These are phyloP conservation scores for Colletotrichum shisoi DNA, from an alignment of 2,329 filamentous ascomycete species.

Conservation along the genomic window DNA sequence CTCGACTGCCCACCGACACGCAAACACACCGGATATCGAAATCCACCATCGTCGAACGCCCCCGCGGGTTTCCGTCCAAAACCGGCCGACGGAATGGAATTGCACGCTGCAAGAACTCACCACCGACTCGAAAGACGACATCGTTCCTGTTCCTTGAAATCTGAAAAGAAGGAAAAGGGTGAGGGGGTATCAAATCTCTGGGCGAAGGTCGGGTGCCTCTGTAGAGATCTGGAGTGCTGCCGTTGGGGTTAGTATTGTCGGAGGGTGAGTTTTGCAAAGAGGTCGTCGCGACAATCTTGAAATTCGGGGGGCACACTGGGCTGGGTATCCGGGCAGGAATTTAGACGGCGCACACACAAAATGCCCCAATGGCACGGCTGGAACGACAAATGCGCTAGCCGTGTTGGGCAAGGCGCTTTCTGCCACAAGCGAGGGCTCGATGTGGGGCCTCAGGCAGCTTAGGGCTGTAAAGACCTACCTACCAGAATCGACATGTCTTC, in stretches of 20 bases:
- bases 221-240: conserved; percentile 40
- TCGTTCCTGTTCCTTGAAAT: conserved; percentile 56
- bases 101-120: conserved; percentile 59
- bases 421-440: conserved; percentile 49
- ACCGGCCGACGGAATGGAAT: neutral
- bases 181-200: conserved; percentile 41
- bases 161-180: conserved; percentile 38
- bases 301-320: conserved; percentile 25
- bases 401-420: conserved; percentile 45
- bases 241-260: conserved; percentile 42
- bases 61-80: neutral
- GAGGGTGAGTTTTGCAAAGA: conserved; percentile 38
- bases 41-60: conserved; percentile 16
- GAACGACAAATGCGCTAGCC: conserved; percentile 45
- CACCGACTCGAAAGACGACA: conserved; percentile 75
- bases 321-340: conserved; percentile 39
- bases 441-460: conserved; percentile 46
- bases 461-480: conserved; percentile 55
- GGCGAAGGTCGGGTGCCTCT: conserved; percentile 37
- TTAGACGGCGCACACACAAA: conserved; percentile 42
- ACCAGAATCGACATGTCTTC: conserved; percentile 37
- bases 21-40: conserved; percentile 6
- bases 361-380: conserved; percentile 36
- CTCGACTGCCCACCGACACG: neutral
- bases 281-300: conserved; percentile 40